A percentile compares a stretch with the other conserved stretches of the same genome.
Evolutionary conservation across 768 basidiomycete genomes (phyloP).

Genomic region (Chiua virens): DNA sequence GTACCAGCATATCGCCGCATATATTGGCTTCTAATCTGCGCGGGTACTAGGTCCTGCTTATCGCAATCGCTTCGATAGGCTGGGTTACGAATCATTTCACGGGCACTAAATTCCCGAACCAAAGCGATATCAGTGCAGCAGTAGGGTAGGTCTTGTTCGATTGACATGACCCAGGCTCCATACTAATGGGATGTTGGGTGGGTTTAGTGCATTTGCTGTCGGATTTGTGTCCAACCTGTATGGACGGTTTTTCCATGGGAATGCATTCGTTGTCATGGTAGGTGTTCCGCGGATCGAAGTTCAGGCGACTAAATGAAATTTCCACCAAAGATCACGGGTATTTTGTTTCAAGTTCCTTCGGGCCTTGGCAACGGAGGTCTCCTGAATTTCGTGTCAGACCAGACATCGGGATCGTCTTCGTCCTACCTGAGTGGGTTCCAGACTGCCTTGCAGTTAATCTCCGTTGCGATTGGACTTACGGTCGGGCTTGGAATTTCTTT

Average conservation of each 20-base stretch:
- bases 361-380: constrained; percentile 81
- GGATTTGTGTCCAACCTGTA: constrained; percentile 79
- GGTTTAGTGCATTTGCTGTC: constrained; percentile 68
- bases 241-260: constrained; percentile 68
- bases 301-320: background rate
- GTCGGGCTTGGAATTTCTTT: constrained; percentile 76
- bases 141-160: constrained; percentile 48
- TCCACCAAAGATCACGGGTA: constrained; percentile 59
- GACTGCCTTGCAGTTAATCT: constrained; percentile 73
- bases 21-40: background rate
- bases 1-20: constrained; percentile 11
- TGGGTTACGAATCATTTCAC: constrained; percentile 79
- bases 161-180: background rate
- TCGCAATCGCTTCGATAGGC: constrained; percentile 63
- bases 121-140: constrained; percentile 77
- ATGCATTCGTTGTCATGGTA: constrained; percentile 83
- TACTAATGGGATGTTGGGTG: background rate
- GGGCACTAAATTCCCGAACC: constrained; percentile 55
- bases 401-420: constrained; percentile 48
- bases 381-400: constrained; percentile 62
- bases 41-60: constrained; percentile 41
- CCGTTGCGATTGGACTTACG: constrained; percentile 76
- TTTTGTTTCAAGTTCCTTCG: constrained; percentile 83
- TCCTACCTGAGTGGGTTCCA: constrained; percentile 71
- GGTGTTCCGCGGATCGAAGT: constrained; percentile 12